Evolutionary conservation across 257 asterid genomes (phyloP).

Genomic region (Solanum verrucosum): DNA sequence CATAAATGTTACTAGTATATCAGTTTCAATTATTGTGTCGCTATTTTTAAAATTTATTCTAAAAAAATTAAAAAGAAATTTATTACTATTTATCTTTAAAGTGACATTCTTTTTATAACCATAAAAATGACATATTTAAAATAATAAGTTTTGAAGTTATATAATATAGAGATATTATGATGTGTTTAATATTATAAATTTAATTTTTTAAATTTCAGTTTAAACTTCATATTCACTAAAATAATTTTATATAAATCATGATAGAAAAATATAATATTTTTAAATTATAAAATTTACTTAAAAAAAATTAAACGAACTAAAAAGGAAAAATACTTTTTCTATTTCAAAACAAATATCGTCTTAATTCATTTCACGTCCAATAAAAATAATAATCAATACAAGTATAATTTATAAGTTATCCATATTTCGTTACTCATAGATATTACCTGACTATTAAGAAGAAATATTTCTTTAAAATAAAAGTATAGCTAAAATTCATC

Average conservation of each 20-base stretch:
- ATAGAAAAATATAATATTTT: background rate
- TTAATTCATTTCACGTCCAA: background rate
- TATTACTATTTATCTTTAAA: background rate
- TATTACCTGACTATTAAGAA: background rate
- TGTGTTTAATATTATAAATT: background rate
- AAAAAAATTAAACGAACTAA: too few relatives aligned
- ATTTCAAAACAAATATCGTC: too few relatives aligned
- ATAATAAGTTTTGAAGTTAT: background rate
- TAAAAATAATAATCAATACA: too few relatives aligned
- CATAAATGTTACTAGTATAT: background rate
- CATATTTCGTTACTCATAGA: background rate
- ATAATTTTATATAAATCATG: background rate
- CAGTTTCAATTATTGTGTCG: background rate
- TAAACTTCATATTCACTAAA: background rate
- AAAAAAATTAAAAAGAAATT: background rate
- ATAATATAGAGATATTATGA: background rate
- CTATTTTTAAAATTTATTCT: background rate
- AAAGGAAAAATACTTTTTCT: too few relatives aligned
- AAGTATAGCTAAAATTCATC: background rate
- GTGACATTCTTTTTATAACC: background rate
- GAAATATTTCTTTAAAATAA: background rate
- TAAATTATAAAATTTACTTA: too few relatives aligned
- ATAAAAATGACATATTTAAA: background rate
- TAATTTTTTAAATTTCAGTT: background rate
- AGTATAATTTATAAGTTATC: background rate